Evolutionary conservation across 2,329 filamentous ascomycete species (phyloP).

Genomic region (Nemania serpens): DNA sequence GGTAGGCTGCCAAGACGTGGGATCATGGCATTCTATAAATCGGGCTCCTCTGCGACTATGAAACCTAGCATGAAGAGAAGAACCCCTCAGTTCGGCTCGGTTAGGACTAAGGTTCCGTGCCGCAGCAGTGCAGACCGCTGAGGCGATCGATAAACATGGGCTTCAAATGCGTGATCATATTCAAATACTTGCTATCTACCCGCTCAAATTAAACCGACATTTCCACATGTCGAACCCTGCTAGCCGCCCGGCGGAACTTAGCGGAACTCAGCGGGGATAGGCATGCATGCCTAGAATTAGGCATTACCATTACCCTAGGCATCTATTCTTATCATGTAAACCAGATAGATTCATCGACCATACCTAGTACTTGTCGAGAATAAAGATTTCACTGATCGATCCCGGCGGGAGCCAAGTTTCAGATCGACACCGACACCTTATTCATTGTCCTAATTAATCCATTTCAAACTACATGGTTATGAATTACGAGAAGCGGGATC

Average conservation of each 20-base stretch:
- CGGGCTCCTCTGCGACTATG: not conserved
- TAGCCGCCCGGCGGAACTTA: not conserved
- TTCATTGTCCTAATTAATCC: too few relatives aligned
- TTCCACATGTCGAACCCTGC: not conserved
- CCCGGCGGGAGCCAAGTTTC: too few relatives aligned
- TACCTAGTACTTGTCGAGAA: too few relatives aligned
- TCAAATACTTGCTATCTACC: not conserved
- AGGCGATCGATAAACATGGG: not conserved
- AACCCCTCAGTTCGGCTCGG: not conserved
- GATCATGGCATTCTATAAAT: not conserved
- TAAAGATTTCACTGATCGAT: too few relatives aligned
- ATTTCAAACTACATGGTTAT: too few relatives aligned
- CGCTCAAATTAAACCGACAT: too few relatives aligned
- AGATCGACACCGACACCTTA: too few relatives aligned
- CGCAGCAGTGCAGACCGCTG: not conserved
- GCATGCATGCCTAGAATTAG: not conserved
- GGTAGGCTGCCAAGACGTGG: conserved; percentile 11
- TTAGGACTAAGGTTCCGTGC: not conserved
- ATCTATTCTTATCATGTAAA: too few relatives aligned
- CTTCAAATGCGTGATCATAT: not conserved
- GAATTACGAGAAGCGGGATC: too few relatives aligned
- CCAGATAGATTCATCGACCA: too few relatives aligned
- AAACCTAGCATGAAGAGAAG: too few relatives aligned
- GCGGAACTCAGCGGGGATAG: not conserved
- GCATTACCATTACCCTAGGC: not conserved